Evolutionary conservation across 1,284 basidiomycete species (phyloP).

Genomic region (Puccinia horiana): DNA sequence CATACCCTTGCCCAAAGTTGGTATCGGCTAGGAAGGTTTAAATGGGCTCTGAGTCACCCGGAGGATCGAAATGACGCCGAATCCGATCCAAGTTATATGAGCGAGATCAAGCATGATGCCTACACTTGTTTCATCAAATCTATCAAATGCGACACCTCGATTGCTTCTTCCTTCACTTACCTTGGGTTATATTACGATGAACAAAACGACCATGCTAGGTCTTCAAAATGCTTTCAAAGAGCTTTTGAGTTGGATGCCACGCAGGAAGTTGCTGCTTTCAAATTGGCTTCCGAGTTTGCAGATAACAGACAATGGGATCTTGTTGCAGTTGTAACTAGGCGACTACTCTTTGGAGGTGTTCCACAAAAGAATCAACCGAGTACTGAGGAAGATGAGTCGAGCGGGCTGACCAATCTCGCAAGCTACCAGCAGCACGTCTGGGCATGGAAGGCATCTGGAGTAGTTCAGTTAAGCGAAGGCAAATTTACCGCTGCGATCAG

Average conservation of each 20-base stretch:
- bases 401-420: slow-evolving; percentile 22
- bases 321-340: slow-evolving; percentile 84
- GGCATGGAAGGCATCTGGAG: slow-evolving; percentile 97
- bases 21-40: slow-evolving; percentile 30
- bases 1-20: slow-evolving; percentile 54
- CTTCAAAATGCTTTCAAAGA: slow-evolving; percentile 96
- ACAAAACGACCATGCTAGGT: slow-evolving; percentile 78
- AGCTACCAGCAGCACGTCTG: slow-evolving; percentile 69
- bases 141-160: slow-evolving; percentile 73
- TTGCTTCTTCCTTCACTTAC: slow-evolving; percentile 88
- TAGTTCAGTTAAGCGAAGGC: slow-evolving; percentile 73
- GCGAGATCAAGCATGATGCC: slow-evolving; percentile 63
- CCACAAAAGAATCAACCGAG: neutral
- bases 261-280: slow-evolving; percentile 79
- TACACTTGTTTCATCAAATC: slow-evolving; percentile 80
- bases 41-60: slow-evolving; percentile 34
- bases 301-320: slow-evolving; percentile 93
- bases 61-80: slow-evolving; percentile 5
- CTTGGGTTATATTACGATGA: slow-evolving; percentile 83
- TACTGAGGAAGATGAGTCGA: slow-evolving; percentile 53
- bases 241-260: slow-evolving; percentile 94
- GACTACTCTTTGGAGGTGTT: slow-evolving; percentile 78
- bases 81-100: neutral
- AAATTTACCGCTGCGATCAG: slow-evolving; percentile 77
- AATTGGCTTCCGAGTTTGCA: slow-evolving; percentile 84